Conservation (phyloP, 2,329 filamentous ascomycete genomes). For the Aspergillus costaricaensis region DNA sequence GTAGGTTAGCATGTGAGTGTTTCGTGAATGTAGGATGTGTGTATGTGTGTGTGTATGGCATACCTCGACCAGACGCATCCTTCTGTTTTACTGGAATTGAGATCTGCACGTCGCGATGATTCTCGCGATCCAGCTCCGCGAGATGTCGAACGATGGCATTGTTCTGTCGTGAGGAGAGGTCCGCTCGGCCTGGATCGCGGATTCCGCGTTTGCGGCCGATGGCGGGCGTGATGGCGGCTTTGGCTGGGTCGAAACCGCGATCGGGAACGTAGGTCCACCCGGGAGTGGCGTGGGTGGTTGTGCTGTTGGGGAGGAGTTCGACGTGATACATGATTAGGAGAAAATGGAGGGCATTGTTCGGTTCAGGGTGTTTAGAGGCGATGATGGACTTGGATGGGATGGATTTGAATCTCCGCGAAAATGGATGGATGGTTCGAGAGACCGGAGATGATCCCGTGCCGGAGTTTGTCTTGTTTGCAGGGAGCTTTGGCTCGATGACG, state of each 20-base stretch:
- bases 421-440: background rate
- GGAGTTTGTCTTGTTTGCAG: constrained; percentile 26
- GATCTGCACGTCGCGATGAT: constrained; percentile 71
- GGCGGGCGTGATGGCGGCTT: constrained; percentile 55
- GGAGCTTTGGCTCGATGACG: background rate
- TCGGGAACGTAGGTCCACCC: constrained; percentile 94
- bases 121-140: constrained; percentile 79
- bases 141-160: constrained; percentile 79
- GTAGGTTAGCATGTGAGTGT: no score
- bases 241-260: constrained; percentile 60
- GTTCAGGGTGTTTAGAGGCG: no score
- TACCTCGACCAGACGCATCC: constrained; percentile 44
- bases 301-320: constrained; percentile 71
- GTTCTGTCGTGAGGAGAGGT: constrained; percentile 79
- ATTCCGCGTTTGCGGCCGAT: constrained; percentile 69
- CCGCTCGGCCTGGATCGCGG: constrained; percentile 60
- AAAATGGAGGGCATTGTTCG: background rate
- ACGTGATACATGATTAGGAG: constrained; percentile 66
- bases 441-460: background rate
- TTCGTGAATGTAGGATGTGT: no score
- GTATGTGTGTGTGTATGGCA: background rate
- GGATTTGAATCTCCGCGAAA: background rate
- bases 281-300: constrained; percentile 69
- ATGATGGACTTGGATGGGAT: background rate
- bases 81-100: constrained; percentile 62